These are phyloP conservation scores for Colletotrichum sp. DNA, from an alignment of 2,329 filamentous ascomycete genomes.

Conservation along the genomic window DNA sequence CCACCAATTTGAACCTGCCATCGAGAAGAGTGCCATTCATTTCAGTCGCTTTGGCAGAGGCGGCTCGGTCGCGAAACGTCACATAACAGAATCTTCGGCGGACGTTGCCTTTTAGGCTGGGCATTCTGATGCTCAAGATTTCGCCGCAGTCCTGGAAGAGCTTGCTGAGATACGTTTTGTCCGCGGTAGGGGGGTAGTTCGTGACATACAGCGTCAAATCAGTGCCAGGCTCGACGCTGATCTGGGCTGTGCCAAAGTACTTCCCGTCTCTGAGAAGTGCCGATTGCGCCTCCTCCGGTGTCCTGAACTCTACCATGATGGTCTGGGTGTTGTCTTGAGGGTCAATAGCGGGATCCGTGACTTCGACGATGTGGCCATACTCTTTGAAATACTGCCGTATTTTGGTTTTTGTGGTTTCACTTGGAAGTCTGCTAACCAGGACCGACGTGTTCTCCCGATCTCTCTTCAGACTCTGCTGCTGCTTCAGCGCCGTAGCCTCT, in stretches of 20 bases:
- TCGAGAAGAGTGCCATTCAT: constrained; percentile 76
- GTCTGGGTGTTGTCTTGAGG: constrained; percentile 52
- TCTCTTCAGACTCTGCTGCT: constrained; percentile 61
- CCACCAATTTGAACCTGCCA: constrained; percentile 71
- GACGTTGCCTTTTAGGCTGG: constrained; percentile 87
- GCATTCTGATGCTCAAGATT: constrained; percentile 85
- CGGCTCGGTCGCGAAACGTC: constrained; percentile 76
- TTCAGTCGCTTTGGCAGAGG: constrained; percentile 73
- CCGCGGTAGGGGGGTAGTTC: constrained; percentile 83
- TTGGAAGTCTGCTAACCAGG: constrained; percentile 79
- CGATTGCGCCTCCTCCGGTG: constrained; percentile 78
- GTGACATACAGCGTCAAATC: constrained; percentile 86
- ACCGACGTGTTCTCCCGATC: constrained; percentile 92
- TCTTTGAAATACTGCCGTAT: constrained; percentile 91
- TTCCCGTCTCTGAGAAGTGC: constrained; percentile 85
- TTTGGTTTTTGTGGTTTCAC: constrained; percentile 71
- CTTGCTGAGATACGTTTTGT: constrained; percentile 71
- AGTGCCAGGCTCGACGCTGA: constrained; percentile 76
- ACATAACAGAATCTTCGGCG: constrained; percentile 95
- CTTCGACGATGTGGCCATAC: constrained; percentile 82
- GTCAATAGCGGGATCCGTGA: constrained; percentile 69
- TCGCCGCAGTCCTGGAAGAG: constrained; percentile 80
- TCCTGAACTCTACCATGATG: constrained; percentile 85
- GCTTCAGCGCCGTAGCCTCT: constrained; percentile 37
- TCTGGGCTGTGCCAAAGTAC: constrained; percentile 73